phyloP scores from a whole-genome alignment of 441 rosid species.

The Omphalea diandra region DNA sequence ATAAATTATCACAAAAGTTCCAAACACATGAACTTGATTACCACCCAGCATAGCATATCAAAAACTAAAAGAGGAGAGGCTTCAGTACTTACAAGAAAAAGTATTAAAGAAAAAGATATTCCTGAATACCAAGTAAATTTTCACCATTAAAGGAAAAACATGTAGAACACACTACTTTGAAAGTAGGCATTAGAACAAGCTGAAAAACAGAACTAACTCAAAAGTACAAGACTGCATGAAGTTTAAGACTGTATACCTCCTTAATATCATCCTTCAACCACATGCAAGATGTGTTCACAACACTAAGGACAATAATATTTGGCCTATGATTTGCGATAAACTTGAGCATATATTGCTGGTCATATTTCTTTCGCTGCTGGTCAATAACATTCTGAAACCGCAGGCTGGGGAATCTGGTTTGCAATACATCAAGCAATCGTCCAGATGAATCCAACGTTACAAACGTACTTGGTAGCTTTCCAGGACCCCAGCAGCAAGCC shows the following conservation, averaged over 20 bases:
- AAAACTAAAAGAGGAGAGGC: not conserved
- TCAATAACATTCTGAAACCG: constrained; percentile 77
- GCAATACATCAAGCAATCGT: constrained; percentile 76
- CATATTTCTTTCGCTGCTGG: constrained; percentile 75
- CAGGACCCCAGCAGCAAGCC: constrained; percentile 97
- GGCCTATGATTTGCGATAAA: constrained; percentile 80
- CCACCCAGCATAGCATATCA: not conserved
- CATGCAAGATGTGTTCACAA: constrained; percentile 57
- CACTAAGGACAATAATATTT: constrained; percentile 77
- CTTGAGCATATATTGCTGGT: constrained; percentile 68
- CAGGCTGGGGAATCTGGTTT: constrained; percentile 55
- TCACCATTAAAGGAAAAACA: not conserved
- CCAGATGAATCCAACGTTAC: constrained; percentile 85
- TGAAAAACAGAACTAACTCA: not conserved
- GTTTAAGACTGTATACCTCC: constrained; percentile 47
- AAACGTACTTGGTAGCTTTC: constrained; percentile 82
- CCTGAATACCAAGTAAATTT: not conserved
- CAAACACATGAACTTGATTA: not conserved
- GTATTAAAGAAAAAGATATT: not conserved
- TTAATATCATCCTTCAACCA: constrained; percentile 75
- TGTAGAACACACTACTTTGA: not conserved
- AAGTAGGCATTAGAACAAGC: not conserved
- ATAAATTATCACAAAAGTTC: not conserved
- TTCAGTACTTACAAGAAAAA: not conserved
- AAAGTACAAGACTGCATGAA: not conserved